Evolutionary conservation across 768 basidiomycete genomes (phyloP), one percentile per base, ranked within the genome.

Genomic region (Boletus subcaerulescens): DNA sequence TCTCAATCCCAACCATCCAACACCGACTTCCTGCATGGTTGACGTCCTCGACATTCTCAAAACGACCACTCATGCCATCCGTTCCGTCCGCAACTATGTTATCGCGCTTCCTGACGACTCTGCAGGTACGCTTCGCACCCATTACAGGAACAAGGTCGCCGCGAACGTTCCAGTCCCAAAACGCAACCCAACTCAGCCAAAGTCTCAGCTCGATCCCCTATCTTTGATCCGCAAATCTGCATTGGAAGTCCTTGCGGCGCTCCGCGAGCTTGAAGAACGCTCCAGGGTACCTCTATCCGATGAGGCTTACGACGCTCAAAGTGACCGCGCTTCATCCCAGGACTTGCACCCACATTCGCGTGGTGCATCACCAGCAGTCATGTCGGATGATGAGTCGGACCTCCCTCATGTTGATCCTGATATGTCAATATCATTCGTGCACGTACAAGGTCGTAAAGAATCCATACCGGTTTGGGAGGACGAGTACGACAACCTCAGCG

Each of bases 381-480:
- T 70, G n/a, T 79, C 78, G 1, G 77, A 79, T 35, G 73, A 70
- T 31, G 65, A 63, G 33, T 46, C 59, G 46, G 66, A 67, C 44
- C 65, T 61, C 7, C 70, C 66, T 20, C 69, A 66, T 10, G 47
- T 74, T n/a, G 86, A 86, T 50, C 75, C 76, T 22, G 87, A 87
- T 56, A 73, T 79, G 51, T 81, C 85, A 5, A 77, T 89, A 53
- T 82, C 86, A 2, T 87, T 87, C 65, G 77, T 91, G 24, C 85
- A 80, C 54, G 86, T 89, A 14, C 80, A 85, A 54, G 89, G 89
- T 7, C 76, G 80, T 29, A 71, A 75, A 38, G 81, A 84, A 60
- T 78, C 77, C 17, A 77, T 93, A 9, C 87, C 88, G 0, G 89
- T 93, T 1, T 93, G 91, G 91, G 87, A 89, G 57, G 87, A 90